Conservation (phyloP, 768 basidiomycete species). For the Porphyrellus cyaneotinctus region DNA sequence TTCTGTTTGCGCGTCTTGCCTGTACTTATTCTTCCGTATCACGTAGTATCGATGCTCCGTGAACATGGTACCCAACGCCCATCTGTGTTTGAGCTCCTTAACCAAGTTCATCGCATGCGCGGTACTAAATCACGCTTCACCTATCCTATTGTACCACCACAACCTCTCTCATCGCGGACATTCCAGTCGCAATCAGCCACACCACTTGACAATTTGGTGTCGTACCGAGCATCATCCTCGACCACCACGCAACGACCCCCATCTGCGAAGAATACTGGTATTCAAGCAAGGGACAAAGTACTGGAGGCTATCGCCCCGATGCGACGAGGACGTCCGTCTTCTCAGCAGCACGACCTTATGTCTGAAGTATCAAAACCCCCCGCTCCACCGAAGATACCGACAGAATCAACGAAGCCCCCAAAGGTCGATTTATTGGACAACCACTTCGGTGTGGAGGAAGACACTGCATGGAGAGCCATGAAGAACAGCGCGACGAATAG, state of each 20-base stretch:
- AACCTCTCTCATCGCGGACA: slow-evolving; percentile 42
- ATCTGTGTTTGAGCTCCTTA: slow-evolving; percentile 80
- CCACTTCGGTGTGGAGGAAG: slow-evolving; percentile 40
- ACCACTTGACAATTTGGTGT: slow-evolving; percentile 37
- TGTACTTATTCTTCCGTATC: slow-evolving; percentile 10
- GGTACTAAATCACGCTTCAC: slow-evolving; percentile 79
- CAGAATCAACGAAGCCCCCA: slow-evolving; percentile 12
- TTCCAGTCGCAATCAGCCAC: slow-evolving; percentile 26
- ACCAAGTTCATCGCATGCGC: slow-evolving; percentile 78
- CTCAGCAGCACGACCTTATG: slow-evolving; percentile 34
- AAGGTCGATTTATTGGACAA: slow-evolving; percentile 35
- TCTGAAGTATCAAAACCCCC: slow-evolving; percentile 30
- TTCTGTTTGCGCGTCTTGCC: background rate
- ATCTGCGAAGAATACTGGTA: slow-evolving; percentile 41
- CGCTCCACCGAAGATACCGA: slow-evolving; percentile 17
- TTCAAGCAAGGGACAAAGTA: slow-evolving; percentile 72
- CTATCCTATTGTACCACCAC: slow-evolving; percentile 55
- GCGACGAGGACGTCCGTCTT: slow-evolving; percentile 63
- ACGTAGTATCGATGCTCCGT: slow-evolving; percentile 81
- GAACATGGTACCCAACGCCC: slow-evolving; percentile 88
- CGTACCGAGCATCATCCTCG: slow-evolving; percentile 32
- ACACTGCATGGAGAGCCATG: slow-evolving; percentile 45
- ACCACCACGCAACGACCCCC: slow-evolving; percentile 14
- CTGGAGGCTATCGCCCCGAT: slow-evolving; percentile 77
- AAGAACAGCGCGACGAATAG: slow-evolving; percentile 21